Conservation (phyloP, 768 basidiomycete genomes). For the Sutorius australiensis region DNA sequence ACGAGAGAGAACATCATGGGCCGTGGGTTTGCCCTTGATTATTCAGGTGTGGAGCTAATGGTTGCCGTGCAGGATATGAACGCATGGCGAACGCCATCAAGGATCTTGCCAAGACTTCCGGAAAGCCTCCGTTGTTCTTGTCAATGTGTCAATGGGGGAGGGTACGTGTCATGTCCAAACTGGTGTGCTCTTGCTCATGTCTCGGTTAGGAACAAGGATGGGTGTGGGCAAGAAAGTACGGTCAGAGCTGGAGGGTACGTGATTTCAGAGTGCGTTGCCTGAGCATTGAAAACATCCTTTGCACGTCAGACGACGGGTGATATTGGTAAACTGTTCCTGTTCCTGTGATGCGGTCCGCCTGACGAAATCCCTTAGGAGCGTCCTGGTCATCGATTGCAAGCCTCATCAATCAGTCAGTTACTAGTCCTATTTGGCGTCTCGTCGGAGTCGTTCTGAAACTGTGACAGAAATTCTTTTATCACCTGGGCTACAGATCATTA, state of each 20-base stretch:
- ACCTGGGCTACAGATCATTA: conserved; percentile 64
- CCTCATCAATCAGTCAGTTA: conserved; percentile 52
- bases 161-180: conserved; percentile 33
- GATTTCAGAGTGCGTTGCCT: not conserved
- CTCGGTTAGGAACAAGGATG: conserved; percentile 52
- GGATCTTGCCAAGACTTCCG: conserved; percentile 43
- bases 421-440: not conserved
- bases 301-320: conserved; percentile 47
- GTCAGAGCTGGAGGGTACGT: conserved; percentile 65
- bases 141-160: conserved; percentile 69
- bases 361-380: conserved; percentile 30
- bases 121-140: conserved; percentile 52
- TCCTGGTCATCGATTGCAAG: conserved; percentile 48
- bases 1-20: conserved; percentile 54
- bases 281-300: conserved; percentile 1
- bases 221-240: conserved; percentile 56
- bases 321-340: conserved; percentile 33
- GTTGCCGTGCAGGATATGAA: conserved; percentile 44
- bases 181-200: not conserved
- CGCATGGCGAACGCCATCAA: conserved; percentile 60
- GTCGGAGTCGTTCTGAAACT: not conserved
- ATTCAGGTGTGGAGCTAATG: not conserved
- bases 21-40: conserved; percentile 34
- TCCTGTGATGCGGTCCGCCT: not conserved
- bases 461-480: conserved; percentile 58